Conservation (phyloP, 2,329 filamentous ascomycete genomes). For the Neofusicoccum sp. region DNA sequence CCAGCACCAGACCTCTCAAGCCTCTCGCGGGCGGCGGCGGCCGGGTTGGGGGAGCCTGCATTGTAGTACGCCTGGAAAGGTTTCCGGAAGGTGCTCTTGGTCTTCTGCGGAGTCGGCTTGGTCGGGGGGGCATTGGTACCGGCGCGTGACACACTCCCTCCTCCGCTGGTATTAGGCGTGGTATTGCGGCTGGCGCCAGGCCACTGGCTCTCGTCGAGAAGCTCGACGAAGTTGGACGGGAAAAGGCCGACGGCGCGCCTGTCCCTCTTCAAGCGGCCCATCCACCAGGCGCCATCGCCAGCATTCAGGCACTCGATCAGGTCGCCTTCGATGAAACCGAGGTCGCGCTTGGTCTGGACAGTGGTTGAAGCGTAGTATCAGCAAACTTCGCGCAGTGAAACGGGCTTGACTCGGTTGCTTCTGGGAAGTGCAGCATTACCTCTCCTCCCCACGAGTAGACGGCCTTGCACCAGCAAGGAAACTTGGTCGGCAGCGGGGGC, state of each 20-base stretch:
- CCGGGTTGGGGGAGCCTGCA: slow-evolving; percentile 42
- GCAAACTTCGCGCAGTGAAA: neutral
- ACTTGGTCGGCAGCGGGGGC: slow-evolving; percentile 66
- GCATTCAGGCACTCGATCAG: slow-evolving; percentile 97
- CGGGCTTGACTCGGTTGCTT: slow-evolving; percentile 14
- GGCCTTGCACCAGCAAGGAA: slow-evolving; percentile 88
- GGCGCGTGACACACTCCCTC: neutral
- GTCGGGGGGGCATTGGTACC: slow-evolving; percentile 54
- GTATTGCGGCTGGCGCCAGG: slow-evolving; percentile 64
- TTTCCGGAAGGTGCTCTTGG: slow-evolving; percentile 60
- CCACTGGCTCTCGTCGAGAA: slow-evolving; percentile 80
- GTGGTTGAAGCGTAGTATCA: slow-evolving; percentile 24
- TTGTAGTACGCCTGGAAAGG: slow-evolving; percentile 63
- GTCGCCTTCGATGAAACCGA: slow-evolving; percentile 96
- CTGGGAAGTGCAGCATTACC: slow-evolving; percentile 25
- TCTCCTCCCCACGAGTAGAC: slow-evolving; percentile 94
- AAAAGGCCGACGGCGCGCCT: slow-evolving; percentile 88
- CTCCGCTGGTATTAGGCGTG: slow-evolving; percentile 40
- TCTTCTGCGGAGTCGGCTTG: slow-evolving; percentile 46
- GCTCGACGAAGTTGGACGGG: slow-evolving; percentile 94
- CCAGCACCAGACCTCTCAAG: slow-evolving; percentile 26
- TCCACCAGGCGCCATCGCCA: slow-evolving; percentile 98
- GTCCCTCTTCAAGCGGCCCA: slow-evolving; percentile 84
- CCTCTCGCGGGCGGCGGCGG: slow-evolving; percentile 37
- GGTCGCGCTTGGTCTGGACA: slow-evolving; percentile 74